Base-by-base conservation (phyloP, 148 eudicot species). In the Arctostaphylos glauca region DNA sequence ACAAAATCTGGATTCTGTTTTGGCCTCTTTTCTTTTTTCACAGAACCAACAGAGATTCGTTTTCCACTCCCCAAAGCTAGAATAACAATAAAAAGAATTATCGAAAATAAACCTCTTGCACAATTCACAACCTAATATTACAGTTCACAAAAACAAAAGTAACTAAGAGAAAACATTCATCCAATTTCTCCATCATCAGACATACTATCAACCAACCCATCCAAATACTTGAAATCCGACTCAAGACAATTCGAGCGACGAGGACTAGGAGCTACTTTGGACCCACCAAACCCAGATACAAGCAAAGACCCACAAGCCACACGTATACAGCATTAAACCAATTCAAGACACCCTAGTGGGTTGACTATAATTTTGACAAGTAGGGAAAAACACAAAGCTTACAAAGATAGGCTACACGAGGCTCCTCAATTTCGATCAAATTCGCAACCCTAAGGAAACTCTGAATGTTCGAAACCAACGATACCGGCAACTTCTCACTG, bases 341-440 rank as follows among this genome's bases (percentile, higher is more conserved):
- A 0, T 31, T 31, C 38, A 31, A 31, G 71, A 41, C 43, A 66
- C 71, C 14, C 16, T 12, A 66, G 71, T 12, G 16, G 43, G 25
- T 25, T 66, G 15, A 66, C 43, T 12, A 62, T 19, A 41, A 1
- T 23, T 25, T 25, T 10, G 12, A 66, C 71, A 66, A 25, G 41
- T 25, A 25, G n/a, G n/a, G 21, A 21, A 10, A 10, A 10, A 4
- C 21, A n/a, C 25, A 79, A 76, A 10, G 84, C 95, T 87, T 88
- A 96, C 99, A 96, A 19, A 96, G 86, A 87, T 93, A 93, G 81
- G 99, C 97, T n/a, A 92, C 96, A 78, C 97, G 97, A 84, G 99
- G 98, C 86, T 94, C 95, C 54, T 94, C 93, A 21, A 21, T 15
- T 56, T 96, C 94, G 74, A 96, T 92, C 88, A 85, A 88, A 87